Conservation (phyloP, 305 asterid genomes). For the Fraxinus angustifolia region DNA sequence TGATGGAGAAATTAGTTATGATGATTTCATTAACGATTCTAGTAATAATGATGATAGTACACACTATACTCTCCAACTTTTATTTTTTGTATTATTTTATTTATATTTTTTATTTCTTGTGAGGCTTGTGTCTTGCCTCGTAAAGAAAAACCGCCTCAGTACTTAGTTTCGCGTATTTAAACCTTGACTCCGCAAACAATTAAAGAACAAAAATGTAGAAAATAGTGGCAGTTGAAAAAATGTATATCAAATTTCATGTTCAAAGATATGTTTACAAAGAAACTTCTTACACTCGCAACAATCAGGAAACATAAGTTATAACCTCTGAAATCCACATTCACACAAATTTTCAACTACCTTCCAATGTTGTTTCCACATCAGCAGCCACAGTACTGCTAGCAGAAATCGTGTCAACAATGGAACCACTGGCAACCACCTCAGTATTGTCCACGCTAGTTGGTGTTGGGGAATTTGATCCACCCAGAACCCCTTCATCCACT, state of each 20-base stretch:
- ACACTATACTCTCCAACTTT: no score
- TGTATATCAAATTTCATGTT: neutral
- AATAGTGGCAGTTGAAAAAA: neutral
- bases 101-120: no score
- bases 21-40: no score
- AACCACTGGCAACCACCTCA: constrained; percentile 22
- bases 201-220: neutral
- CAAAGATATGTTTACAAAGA: neutral
- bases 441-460: constrained; percentile 29
- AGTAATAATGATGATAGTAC: no score
- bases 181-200: neutral
- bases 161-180: no score
- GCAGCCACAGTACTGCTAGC: constrained; percentile 25
- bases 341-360: neutral
- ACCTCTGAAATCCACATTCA: neutral
- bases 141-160: no score
- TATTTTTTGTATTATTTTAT: no score
- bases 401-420: constrained; percentile 22
- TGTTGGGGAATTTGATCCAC: constrained; percentile 33
- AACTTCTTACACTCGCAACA: neutral
- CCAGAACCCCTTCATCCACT: constrained; percentile 31
- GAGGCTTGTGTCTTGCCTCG: no score
- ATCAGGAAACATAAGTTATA: neutral
- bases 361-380: neutral
- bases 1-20: no score